These are phyloP conservation scores for Aspergillus leporis DNA, from an alignment of 495 filamentous ascomycete genomes.

Conservation along the genomic window DNA sequence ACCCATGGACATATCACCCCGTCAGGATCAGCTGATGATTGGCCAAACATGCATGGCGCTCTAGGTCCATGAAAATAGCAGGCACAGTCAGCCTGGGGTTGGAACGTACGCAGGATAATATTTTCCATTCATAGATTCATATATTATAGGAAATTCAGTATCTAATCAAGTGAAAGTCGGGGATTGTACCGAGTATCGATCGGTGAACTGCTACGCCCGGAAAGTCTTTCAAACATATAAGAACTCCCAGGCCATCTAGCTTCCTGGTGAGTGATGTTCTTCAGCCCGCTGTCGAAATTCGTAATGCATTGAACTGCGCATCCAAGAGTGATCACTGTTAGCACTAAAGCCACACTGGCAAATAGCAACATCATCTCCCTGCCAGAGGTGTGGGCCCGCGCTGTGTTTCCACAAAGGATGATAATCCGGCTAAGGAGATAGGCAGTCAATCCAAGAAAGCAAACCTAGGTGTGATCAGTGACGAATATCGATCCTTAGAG, in stretches of 20 bases:
- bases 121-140: no score
- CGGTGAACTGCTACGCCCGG: neutral
- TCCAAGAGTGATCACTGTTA: neutral
- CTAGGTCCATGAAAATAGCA: no score
- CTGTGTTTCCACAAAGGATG: neutral
- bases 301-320: neutral
- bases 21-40: no score
- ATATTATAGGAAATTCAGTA: no score
- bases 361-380: neutral
- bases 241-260: neutral
- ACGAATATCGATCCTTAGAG: slow-evolving; percentile 20
- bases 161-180: neutral
- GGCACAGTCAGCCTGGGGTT: no score
- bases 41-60: no score
- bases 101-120: no score
- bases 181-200: neutral
- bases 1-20: no score
- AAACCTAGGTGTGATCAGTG: neutral
- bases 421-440: neutral
- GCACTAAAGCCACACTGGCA: neutral
- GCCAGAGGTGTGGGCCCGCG: neutral
- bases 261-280: neutral
- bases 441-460: neutral
- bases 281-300: neutral
- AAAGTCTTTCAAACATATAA: neutral